Conservation (phyloP, 2,329 filamentous ascomycete species). For the Truncatella angustata region DNA sequence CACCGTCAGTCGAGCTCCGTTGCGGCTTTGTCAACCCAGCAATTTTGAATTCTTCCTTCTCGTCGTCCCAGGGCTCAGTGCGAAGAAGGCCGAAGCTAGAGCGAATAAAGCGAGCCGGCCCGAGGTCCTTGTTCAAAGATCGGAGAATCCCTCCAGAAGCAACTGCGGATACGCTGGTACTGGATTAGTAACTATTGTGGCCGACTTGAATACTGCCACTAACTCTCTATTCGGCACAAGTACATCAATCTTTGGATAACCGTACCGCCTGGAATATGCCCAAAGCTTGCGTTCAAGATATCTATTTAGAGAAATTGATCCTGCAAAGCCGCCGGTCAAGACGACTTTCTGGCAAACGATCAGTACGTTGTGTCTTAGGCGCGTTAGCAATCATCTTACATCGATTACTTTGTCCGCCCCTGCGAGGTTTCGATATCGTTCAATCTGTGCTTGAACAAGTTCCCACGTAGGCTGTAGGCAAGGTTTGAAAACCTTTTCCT, state of each 20-base stretch:
- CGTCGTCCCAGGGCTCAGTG: constrained; percentile 15
- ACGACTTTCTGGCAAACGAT: neutral
- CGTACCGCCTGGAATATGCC: neutral
- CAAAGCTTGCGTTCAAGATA: neutral
- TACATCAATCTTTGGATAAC: neutral
- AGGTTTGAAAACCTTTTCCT: neutral
- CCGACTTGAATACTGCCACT: neutral
- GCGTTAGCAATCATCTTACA: too few relatives aligned
- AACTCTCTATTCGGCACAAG: neutral
- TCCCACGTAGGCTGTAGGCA: neutral
- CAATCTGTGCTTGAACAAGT: neutral
- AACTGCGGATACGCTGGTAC: constrained; percentile 22
- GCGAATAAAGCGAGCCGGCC: constrained; percentile 21
- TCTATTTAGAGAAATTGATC: neutral
- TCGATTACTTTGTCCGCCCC: neutral
- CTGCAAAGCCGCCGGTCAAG: neutral
- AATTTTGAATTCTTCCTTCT: constrained; percentile 5
- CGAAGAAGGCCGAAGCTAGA: constrained; percentile 28
- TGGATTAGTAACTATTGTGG: neutral
- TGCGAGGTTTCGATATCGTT: neutral
- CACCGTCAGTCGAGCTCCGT: constrained; percentile 15
- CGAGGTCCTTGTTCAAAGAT: constrained; percentile 26
- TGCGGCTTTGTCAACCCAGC: constrained; percentile 1
- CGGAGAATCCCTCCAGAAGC: constrained; percentile 28
- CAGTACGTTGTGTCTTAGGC: too few relatives aligned